A percentile compares a stretch with the other conserved stretches of the same genome.
Evolutionary conservation across 2,329 filamentous ascomycete genomes (phyloP).

Genomic region (Paraphoma chrysanthemicola): DNA sequence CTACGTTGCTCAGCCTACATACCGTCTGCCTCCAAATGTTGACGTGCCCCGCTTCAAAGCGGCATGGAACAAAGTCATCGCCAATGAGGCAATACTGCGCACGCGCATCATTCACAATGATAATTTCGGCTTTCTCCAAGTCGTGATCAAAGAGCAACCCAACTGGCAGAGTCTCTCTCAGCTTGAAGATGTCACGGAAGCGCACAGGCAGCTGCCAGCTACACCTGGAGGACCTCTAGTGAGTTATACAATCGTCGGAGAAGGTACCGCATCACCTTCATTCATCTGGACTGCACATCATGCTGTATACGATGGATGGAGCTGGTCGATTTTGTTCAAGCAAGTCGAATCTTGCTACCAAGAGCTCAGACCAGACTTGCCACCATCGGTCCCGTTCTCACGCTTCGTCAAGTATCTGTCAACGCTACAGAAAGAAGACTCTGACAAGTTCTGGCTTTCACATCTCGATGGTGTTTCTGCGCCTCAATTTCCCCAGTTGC

Average conservation of each 20-base stretch:
- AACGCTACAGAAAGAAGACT: slow-evolving; percentile 32
- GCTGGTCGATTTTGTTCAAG: slow-evolving; percentile 31
- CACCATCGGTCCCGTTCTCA: slow-evolving; percentile 34
- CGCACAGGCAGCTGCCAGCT: slow-evolving; percentile 35
- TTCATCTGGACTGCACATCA: slow-evolving; percentile 49
- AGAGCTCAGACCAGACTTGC: slow-evolving; percentile 6
- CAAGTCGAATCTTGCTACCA: slow-evolving; percentile 36
- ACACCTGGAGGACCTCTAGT: slow-evolving; percentile 35
- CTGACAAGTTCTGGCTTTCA: slow-evolving; percentile 37
- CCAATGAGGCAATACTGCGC: slow-evolving; percentile 54
- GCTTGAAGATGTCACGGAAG: slow-evolving; percentile 33
- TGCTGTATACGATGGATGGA: slow-evolving; percentile 47
- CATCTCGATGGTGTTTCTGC: slow-evolving; percentile 34
- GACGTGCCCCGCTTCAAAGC: slow-evolving; percentile 48
- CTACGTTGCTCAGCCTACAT: slow-evolving; percentile 49
- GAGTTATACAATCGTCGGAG: slow-evolving; percentile 31
- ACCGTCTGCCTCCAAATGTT: slow-evolving; percentile 42
- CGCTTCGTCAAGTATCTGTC: slow-evolving; percentile 42
- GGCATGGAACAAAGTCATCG: slow-evolving; percentile 55
- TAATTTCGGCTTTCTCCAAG: slow-evolving; percentile 40
- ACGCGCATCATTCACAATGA: slow-evolving; percentile 50
- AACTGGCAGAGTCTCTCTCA: slow-evolving; percentile 26
- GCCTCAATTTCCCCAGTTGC: slow-evolving; percentile 42
- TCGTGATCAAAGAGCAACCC: slow-evolving; percentile 32
- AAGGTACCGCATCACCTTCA: slow-evolving; percentile 16